Conservation (phyloP, 306 rosid species). For the Pyrus pyrifolia region DNA sequence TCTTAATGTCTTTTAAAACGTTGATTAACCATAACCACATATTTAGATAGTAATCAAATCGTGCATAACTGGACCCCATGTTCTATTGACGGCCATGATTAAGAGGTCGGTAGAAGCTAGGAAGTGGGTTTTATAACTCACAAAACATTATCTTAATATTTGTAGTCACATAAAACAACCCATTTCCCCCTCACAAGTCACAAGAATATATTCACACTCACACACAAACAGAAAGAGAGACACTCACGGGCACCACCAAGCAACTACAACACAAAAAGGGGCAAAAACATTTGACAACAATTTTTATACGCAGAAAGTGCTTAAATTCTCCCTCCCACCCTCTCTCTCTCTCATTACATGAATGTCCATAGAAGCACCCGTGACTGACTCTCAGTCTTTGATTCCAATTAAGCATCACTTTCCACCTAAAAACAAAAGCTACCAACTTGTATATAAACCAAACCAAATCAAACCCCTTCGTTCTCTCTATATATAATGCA, state of each 20-base stretch:
- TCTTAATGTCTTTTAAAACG: too few relatives aligned
- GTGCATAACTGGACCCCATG: background rate
- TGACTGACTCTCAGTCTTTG: conserved; percentile 50
- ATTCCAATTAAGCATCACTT: conserved; percentile 44
- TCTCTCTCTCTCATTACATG: conserved; percentile 25
- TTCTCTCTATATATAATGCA: background rate
- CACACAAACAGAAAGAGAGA: conserved; percentile 43
- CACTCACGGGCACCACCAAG: conserved; percentile 71
- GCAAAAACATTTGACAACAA: conserved; percentile 8
- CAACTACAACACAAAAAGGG: conserved; percentile 32
- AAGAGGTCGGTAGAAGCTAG: background rate
- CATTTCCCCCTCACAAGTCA: background rate
- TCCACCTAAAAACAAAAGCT: conserved; percentile 26
- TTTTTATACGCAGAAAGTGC: conserved; percentile 38
- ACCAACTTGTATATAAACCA: conserved; percentile 11
- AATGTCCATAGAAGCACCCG: conserved; percentile 52
- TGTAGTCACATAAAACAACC: background rate
- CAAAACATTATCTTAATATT: background rate
- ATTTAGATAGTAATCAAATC: background rate
- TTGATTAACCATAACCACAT: background rate
- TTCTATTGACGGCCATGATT: conserved; percentile 9
- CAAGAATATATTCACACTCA: conserved; percentile 36
- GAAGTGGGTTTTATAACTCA: background rate
- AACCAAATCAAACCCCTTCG: background rate
- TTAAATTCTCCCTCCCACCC: conserved; percentile 15